Evolutionary conservation across 2,329 filamentous ascomycete species (phyloP).

Genomic region (Byssothecium circinans): DNA sequence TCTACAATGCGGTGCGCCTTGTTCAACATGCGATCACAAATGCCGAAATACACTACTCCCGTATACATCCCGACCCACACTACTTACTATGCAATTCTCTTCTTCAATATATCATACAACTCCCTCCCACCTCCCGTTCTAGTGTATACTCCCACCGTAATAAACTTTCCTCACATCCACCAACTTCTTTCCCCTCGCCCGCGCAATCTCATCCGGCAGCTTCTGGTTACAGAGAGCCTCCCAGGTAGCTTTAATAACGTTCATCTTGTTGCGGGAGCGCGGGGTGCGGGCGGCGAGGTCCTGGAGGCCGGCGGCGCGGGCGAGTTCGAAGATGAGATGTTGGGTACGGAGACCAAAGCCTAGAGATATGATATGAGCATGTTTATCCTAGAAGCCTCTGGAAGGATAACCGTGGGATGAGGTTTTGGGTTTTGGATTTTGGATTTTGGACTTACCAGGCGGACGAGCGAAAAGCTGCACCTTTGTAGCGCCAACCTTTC

Average conservation of each 20-base stretch:
- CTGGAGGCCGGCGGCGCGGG: conserved; percentile 79
- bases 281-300: conserved; percentile 83
- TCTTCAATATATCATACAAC: conserved; percentile 15
- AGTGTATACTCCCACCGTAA: conserved; percentile 69
- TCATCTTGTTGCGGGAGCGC: conserved; percentile 93
- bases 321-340: conserved; percentile 91
- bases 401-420: neutral
- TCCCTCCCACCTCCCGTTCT: conserved; percentile 2
- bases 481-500: conserved; percentile 85
- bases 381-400: too few relatives aligned
- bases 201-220: conserved; percentile 85
- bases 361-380: conserved; percentile 41
- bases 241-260: conserved; percentile 90
- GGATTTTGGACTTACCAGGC: conserved; percentile 68
- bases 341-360: conserved; percentile 94
- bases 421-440: too few relatives aligned
- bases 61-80: neutral
- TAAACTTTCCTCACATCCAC: conserved; percentile 97
- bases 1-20: conserved; percentile 16
- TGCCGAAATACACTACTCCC: neutral
- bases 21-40: conserved; percentile 9
- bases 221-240: conserved; percentile 80
- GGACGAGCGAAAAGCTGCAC: conserved; percentile 80
- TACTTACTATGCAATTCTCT: neutral
- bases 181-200: conserved; percentile 88